Evolutionary conservation across 495 filamentous ascomycete species (phyloP).

Genomic region (Daldinia vernicosa): DNA sequence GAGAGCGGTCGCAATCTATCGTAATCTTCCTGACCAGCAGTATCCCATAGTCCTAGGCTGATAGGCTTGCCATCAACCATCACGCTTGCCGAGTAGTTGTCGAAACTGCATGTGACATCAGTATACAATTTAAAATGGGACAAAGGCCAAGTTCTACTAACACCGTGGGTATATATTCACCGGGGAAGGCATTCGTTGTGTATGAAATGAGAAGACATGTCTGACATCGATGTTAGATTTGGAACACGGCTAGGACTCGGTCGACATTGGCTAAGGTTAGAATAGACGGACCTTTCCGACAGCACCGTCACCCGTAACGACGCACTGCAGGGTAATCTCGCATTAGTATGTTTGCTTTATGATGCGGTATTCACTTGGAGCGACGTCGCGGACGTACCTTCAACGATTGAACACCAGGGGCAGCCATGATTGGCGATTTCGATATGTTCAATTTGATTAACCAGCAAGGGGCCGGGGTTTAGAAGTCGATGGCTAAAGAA

Average conservation of each 20-base stretch:
- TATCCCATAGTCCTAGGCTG: conserved; percentile 97
- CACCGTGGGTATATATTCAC: conserved; percentile 99
- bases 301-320: conserved; percentile 98
- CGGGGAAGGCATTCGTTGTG: conserved; percentile 98
- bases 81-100: conserved; percentile 98
- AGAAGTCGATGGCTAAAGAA: conserved; percentile 10
- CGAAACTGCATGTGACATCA: conserved; percentile 73
- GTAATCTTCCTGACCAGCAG: conserved; percentile 98
- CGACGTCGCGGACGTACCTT: conserved; percentile 58
- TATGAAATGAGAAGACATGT: conserved; percentile 99
- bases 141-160: conserved; percentile 59
- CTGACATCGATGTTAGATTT: conserved; percentile 61
- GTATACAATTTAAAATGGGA: conserved; percentile 24
- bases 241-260: conserved; percentile 29
- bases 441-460: conserved; percentile 21
- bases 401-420: conserved; percentile 64
- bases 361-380: conserved; percentile 21
- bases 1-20: conserved; percentile 94
- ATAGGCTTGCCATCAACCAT: conserved; percentile 99
- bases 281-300: conserved; percentile 84
- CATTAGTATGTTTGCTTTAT: conserved; percentile 34
- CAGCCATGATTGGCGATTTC: conserved; percentile 56
- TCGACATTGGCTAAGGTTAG: conserved; percentile 14
- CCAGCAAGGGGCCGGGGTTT: conserved; percentile 15
- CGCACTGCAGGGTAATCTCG: conserved; percentile 70